Evolutionary conservation across 495 filamentous ascomycete species (phyloP), one percentile per base, ranked within the genome.

Genomic region (Daldinia grandis): DNA sequence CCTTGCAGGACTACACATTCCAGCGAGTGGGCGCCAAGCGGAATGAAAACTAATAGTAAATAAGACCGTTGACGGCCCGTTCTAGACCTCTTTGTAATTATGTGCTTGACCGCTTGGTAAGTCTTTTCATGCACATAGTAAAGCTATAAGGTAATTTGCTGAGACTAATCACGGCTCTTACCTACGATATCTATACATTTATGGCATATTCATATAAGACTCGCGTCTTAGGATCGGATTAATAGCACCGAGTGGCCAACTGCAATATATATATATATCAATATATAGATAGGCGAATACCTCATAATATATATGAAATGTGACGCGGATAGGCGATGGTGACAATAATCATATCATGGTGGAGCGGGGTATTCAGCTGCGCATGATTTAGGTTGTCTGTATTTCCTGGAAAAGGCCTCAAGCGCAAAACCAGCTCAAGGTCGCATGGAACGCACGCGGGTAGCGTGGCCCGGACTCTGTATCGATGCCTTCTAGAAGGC

Each of bases 401-500:
- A 56, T 37, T 31, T 53, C 24, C 24, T 27, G 50, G 27, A 57
- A 68, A 62, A 54, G 44, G 30, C 50, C 50, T 67, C 56, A 54
- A 54, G 31, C 42, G 25, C 15, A 30, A 24, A 24, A 57, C 58
- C 56, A 64, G 55, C 30, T 49, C 40, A n/a, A 40, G 68, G 57
- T 65, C 35, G 57, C 50, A 70, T 50, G 49, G 56, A 50, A 31
- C 51, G 51, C 28, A 30, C 30, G 62, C 54, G 28, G 58, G 40
- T 49, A 50, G n/a, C 47, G 63, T 50, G 51, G 63, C 47, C 58
- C 21, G 10, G 37, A 35, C 14, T 24, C 19, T 63, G 64, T 59
- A 62, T 66, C 58, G 25, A 37, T 19, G 30, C 49, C 70, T 73
- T 73, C 70, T 73, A 73, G 70, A 73, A 73, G 62, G 27, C 62